Evolutionary conservation across 2,329 filamentous ascomycete genomes (phyloP), one percentile per base, ranked within the genome.

Genomic region (Pseudogymnoascus sp.): DNA sequence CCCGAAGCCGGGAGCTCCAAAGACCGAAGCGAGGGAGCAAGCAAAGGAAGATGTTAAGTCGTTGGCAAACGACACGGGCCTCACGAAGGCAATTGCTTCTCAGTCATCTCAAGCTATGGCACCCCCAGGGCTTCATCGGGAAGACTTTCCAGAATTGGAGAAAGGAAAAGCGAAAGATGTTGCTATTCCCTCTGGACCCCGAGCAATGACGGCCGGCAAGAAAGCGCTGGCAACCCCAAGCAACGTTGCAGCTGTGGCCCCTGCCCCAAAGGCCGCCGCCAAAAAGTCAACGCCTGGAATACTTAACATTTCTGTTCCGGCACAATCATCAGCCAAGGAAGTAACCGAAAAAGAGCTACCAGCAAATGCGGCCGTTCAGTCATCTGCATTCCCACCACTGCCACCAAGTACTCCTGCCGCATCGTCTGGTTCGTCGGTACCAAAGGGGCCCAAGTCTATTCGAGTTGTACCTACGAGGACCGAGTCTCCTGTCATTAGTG

Each of bases 401-500:
- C 79, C 81, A 7, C 74, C 79, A 10, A 76, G 77, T 10, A 70
- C 68, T 16, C 77, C 82, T 16, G 76, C 79, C 8, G 75, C 77
- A 16, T 76, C 80, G 33, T 81, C 80, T 5, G 76, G 80, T 1
- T 84, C 83, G 0, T 68, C 79, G 4, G 71, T 78, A 14, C 79
- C 82, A 59, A 75, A 78, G 4, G 81, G 77, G 0, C 83, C 87
- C 0, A 87, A 88, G 70, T 90, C 87, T 1, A 73, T 92, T 37
- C 82, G 88, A n/a, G 80, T 92, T 6, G 79, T 89, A n/a, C 79
- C 86, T 18, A 86, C 85, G 0, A 90, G 84, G 71, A 75, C 79
- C 0, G 88, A 90, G 69, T 73, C 75, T 0, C 79, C 84, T 1
- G 76, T 80, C 37, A 64, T 62, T 61, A 67, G 67, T 62, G 68